Base-by-base conservation (phyloP, 2,329 filamentous ascomycete species). In the Calonectria hawksworthii region DNA sequence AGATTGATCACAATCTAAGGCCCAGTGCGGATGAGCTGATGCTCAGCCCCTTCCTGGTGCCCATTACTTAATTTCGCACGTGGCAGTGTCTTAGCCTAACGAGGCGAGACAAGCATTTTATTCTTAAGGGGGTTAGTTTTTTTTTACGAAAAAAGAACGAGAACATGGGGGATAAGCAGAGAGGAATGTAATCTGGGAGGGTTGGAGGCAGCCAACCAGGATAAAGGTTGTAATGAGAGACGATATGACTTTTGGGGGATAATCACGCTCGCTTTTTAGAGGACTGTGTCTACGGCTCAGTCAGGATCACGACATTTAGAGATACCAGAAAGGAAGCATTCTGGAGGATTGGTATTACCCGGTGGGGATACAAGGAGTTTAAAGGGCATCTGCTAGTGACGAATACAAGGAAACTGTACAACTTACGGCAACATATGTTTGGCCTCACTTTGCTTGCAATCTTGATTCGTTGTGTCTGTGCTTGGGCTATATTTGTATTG, bases 21-120 rank as follows among this genome's bases (percentile, higher is more conserved):
- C 97, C 97, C 4, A 98, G 93, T 81, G 97, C 97, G 16, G 96
- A 98, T 82, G 96, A 99, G 82, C 87, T 99, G 79, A 92, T 98
- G 85, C 90, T 93, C 71, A 96, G 94, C 86, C 91, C 93, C 44
- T 99, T 99, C 87, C 88, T 98, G 84, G 92, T 92, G 72, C 93
- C 94, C 74, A 94, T 94, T 83, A 92, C 92, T 2, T 85, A 78
- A 76, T 75, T 52, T 64, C n/a, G 26, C 50, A 36, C 23, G 23
- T 64, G 38, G 13, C 66, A 56, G 51, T 70, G 34, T 50, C 16
- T 28, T 71, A 36, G 50, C 36, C 50, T 51, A 54, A 51, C 16
- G 34, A 68, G 28, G 51, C 28, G 3, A 30, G 28, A 56, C 28
- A 21, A 1, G 51, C 28, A 56, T 30, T 56, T 56, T 32, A 26